Percentiles rank a stretch among this genome's conserved stretches.
Conservation (phyloP, 495 filamentous ascomycete genomes). For the Tuber magnatum region DNA sequence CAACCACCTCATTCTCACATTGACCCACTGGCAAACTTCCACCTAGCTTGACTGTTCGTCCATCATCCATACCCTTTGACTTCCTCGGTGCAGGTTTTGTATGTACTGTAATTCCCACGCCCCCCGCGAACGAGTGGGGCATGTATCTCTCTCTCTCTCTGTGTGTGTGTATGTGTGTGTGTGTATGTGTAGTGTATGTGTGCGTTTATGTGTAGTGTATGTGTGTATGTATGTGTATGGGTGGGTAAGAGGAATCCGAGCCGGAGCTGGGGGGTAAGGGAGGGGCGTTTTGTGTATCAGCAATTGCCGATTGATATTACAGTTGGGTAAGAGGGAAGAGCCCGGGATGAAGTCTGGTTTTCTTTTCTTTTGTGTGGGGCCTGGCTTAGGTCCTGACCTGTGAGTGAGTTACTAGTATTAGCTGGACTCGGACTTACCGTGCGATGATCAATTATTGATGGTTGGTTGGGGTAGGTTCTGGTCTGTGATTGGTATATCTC, state of each 20-base stretch:
- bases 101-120: neutral
- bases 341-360: neutral
- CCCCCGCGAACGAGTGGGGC: neutral
- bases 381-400: neutral
- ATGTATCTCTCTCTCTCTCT: too few species aligned
- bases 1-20: neutral
- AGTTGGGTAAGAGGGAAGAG: neutral
- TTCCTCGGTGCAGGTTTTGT: neutral
- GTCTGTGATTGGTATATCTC: neutral
- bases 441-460: neutral
- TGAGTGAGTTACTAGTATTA: neutral
- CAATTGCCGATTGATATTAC: neutral
- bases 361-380: neutral
- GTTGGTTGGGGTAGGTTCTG: neutral
- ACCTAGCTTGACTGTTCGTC: neutral
- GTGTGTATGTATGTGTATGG: neutral
- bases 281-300: neutral
- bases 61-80: neutral
- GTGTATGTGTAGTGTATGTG: neutral
- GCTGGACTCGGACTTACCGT: neutral
- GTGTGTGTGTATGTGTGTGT: neutral
- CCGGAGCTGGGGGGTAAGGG: neutral
- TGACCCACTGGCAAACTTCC: neutral
- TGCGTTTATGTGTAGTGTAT: neutral
- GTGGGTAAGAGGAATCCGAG: neutral